phyloP scores from a whole-genome alignment of 2,329 filamentous ascomycete species.

The Epicoccum nigrum region DNA sequence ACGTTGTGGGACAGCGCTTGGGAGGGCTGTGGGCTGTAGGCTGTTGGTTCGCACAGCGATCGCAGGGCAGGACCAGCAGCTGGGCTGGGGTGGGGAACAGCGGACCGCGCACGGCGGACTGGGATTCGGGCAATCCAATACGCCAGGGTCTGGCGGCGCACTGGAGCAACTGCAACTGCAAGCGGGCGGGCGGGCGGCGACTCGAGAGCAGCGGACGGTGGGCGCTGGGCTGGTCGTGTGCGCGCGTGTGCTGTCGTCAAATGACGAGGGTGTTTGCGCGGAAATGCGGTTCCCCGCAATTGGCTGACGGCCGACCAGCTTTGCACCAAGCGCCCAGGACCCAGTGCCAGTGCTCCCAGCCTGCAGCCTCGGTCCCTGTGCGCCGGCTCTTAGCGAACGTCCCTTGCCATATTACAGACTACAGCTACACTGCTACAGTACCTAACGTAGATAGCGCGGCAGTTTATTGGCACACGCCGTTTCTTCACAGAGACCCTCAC shows the following conservation, averaged over 20 bases:
- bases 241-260: conserved; percentile 14
- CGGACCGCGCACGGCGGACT: no score
- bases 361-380: conserved; percentile 13
- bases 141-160: conserved; percentile 1
- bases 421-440: no score
- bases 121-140: background rate
- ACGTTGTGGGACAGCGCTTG: conserved; percentile 34
- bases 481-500: conserved; percentile 5
- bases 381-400: background rate
- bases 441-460: no score
- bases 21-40: conserved; percentile 14
- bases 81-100: conserved; percentile 8
- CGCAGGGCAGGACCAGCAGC: conserved; percentile 22
- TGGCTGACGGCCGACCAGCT: conserved; percentile 21
- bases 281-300: conserved; percentile 38
- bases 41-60: conserved; percentile 17
- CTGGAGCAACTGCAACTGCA: conserved; percentile 6
- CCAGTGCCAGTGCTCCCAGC: conserved; percentile 1
- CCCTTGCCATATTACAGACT: no score
- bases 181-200: conserved; percentile 9
- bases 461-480: no score
- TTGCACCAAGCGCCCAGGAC: background rate
- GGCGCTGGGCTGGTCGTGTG: conserved; percentile 25
- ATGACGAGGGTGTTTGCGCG: conserved; percentile 23
- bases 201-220: conserved; percentile 15